Base-by-base conservation (phyloP, 108 stramenopile genomes). In the Licmophora abbreviata region DNA sequence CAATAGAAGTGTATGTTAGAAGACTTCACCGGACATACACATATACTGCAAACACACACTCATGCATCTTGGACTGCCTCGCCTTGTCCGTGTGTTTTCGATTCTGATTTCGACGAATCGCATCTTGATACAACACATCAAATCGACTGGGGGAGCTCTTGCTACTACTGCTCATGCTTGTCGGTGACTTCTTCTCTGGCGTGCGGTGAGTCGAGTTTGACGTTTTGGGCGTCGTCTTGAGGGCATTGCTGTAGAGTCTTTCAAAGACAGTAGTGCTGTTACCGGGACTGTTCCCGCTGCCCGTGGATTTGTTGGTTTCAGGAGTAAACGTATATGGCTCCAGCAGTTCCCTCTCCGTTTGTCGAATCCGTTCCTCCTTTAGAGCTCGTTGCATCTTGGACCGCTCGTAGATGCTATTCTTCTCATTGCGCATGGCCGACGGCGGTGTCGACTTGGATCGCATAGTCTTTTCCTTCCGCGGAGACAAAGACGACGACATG, bases 241-340 rank as follows among this genome's bases (percentile, higher is more conserved):
- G n/a, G n/a, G n/a, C n/a, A n/a, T n/a, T n/a, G n/a, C n/a, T n/a
- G n/a, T n/a, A n/a, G n/a, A n/a, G n/a, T n/a, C n/a, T n/a, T n/a
- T n/a, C n/a, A n/a, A n/a, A n/a, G n/a, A n/a, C n/a, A 40, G 18
- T 40, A 40, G 38, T 18, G 20, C 38, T 20, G 3, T 20, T 15
- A 5, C 38, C 20, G 5, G 15, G 20, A 20, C 15, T 40, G 38
- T 20, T 40, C 3, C 38, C 38, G 38, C 5, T 40, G 5, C 38
- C 18, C 15, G 18, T 5, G 5, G 38, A 4, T 18, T 40, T 15
- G 26, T 46, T 46, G 18, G 24, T 46, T 3, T 46, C 25, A 3
- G 44, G 44, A 46, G 44, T 46, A 25, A 46, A 46, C 18, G 44
- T 46, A 46, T 25, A 46, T 21, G 22, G 14, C 3, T 26, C 24